Base-by-base conservation (phyloP, 352 stramenopile species). In the Phytophthora colocasiae region DNA sequence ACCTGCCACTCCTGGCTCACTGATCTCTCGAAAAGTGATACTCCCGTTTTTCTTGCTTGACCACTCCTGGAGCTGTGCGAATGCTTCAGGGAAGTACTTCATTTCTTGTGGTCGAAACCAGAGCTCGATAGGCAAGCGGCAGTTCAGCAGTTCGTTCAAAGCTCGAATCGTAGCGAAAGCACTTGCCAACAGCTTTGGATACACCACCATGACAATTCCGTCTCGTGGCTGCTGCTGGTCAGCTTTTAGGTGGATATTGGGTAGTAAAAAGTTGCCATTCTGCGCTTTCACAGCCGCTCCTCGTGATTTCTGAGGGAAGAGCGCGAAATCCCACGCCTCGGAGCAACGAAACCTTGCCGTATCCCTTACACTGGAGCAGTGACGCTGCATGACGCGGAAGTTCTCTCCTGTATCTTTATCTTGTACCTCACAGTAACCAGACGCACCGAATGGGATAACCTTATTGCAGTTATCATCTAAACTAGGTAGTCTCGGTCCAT, bases 191-290 rank as follows among this genome's bases (percentile, higher is more conserved):
- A 83, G 48, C 51, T 85, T 83, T 0, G 74, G 78, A 41, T 89
- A 84, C 5, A 84, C 63, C 27, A 84, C 73, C 59, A 87, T 84
- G 34, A 81, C 57, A 48, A 89, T 85, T 1, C 75, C 78, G 17
- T 73, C 64, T 10, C 60, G 62, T 5, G 58, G 40, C 15, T 56
- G 14, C 29, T 54, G 15, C 14, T 67, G 57, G 3, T 26, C 22
- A 6, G 19, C 26, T n/a, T 46, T 63, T 22, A 15, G n/a, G 5
- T 26, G 46, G 31, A 73, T 58, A 34, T 73, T 73, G 0, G 58
- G 59, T 26, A 73, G 32, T 36, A 68, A 31, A 34, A 60, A 51
- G 8, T 59, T 41, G 14, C 10, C 44, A 40, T 51, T 38, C 4
- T 63, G 58, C 14, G 45, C 50, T 27, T 57, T 55, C 15, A 27